phyloP scores from a whole-genome alignment of 2,329 filamentous ascomycete species.

The Exophiala mesophila region DNA sequence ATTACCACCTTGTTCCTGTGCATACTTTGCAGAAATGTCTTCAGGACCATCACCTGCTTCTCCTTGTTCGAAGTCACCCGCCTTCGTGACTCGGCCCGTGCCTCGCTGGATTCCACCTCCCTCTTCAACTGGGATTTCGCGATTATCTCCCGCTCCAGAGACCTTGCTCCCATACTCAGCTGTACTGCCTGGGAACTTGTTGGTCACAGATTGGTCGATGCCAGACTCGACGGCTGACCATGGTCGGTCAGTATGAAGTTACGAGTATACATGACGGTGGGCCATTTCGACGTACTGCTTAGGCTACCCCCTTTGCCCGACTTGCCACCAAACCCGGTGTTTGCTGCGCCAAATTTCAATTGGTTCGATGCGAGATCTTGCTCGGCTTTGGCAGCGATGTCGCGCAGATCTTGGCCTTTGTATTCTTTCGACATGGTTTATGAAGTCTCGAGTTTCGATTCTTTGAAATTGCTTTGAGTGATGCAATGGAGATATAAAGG shows the following conservation, averaged over 20 bases:
- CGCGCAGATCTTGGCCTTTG: conserved; percentile 21
- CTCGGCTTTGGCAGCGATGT: conserved; percentile 33
- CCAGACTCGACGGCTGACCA: conserved; percentile 34
- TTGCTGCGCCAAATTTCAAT: conserved; percentile 30
- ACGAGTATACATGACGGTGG: no score
- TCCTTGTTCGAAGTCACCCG: conserved; percentile 32
- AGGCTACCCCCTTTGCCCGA: conserved; percentile 31
- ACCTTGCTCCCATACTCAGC: conserved; percentile 36
- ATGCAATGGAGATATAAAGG: no score
- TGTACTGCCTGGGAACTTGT: conserved; percentile 34
- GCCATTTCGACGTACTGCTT: conserved; percentile 33
- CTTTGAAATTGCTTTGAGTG: no score
- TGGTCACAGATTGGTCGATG: conserved; percentile 36
- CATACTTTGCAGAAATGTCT: conserved; percentile 13
- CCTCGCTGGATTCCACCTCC: conserved; percentile 32
- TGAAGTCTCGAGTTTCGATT: conserved; percentile 3
- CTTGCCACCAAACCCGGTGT: conserved; percentile 30
- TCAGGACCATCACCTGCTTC: conserved; percentile 25
- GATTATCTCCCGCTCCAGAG: conserved; percentile 35
- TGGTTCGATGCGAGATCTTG: conserved; percentile 38
- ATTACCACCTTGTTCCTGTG: conserved; percentile 16
- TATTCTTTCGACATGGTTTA: conserved; percentile 22
- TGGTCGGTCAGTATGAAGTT: not conserved
- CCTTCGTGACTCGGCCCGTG: conserved; percentile 32
- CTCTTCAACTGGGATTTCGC: conserved; percentile 38